These are phyloP conservation scores for Aquilaria malaccensis DNA, from an alignment of 345 rosid genomes.

Conservation along the genomic window DNA sequence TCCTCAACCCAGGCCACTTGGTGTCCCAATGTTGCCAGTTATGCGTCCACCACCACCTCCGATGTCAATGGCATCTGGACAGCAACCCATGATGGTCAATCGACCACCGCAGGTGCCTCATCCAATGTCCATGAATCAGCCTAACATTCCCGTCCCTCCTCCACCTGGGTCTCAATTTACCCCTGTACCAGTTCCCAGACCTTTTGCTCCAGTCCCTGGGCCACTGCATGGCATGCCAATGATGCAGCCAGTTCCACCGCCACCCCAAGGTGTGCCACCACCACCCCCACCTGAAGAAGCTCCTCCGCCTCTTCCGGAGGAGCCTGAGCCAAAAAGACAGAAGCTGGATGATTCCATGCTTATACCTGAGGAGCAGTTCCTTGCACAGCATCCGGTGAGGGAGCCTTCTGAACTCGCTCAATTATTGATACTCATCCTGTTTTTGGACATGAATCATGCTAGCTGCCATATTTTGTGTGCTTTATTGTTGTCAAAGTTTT, in stretches of 20 bases:
- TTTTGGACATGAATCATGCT: neutral
- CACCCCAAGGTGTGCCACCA: conserved; percentile 46
- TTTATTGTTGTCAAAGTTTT: neutral
- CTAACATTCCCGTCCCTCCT: conserved; percentile 47
- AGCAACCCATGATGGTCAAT: conserved; percentile 21
- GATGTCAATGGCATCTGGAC: conserved; percentile 52
- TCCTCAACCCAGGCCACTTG: conserved; percentile 53
- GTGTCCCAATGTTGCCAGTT: conserved; percentile 53
- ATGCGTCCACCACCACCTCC: conserved; percentile 53
- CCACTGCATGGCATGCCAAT: conserved; percentile 35
- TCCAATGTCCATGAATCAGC: conserved; percentile 27
- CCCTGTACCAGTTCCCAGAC: conserved; percentile 43
- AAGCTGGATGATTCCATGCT: conserved; percentile 78
- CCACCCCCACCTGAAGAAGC: conserved; percentile 83
- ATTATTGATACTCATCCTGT: neutral
- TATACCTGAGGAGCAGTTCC: conserved; percentile 72
- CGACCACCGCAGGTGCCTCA: conserved; percentile 52
- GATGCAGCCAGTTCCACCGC: conserved; percentile 53
- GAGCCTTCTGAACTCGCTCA: conserved; percentile 1
- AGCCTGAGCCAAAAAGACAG: conserved; percentile 89
- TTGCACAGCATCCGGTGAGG: conserved; percentile 65
- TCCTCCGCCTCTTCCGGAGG: conserved; percentile 96
- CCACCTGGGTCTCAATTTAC: conserved; percentile 78
- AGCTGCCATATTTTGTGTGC: too few relatives aligned
- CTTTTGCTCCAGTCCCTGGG: conserved; percentile 32